Conservation (phyloP, 2,329 filamentous ascomycete genomes). For the Furcasterigmium furcatum region DNA sequence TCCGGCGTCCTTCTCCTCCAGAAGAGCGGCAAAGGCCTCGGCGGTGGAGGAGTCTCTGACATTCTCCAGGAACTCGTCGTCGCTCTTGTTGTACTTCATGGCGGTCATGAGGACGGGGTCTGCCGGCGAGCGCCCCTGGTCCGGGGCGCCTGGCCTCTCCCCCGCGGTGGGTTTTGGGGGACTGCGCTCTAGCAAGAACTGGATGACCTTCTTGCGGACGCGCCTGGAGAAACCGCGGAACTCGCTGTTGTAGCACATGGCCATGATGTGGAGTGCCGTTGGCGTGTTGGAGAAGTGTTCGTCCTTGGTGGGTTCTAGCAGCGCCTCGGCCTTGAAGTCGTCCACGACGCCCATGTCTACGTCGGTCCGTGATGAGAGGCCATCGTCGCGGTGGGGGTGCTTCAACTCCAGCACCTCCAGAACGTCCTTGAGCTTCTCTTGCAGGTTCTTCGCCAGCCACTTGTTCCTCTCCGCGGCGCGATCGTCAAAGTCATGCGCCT, state of each 20-base stretch:
- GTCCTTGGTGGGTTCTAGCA: not conserved
- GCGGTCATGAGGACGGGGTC: not conserved
- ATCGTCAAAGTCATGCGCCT: not conserved
- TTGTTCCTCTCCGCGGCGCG: not conserved
- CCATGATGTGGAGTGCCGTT: not conserved
- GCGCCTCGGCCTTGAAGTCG: not conserved
- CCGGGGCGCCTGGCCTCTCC: not conserved
- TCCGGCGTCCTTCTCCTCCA: not conserved
- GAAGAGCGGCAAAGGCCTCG: not conserved
- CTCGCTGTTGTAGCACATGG: not conserved
- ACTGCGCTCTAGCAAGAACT: not conserved
- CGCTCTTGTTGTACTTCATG: not conserved
- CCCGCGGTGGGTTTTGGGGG: not conserved
- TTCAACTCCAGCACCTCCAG: not conserved
- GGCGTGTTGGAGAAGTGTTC: not conserved
- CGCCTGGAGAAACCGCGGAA: not conserved
- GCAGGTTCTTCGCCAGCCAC: not conserved
- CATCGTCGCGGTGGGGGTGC: not conserved
- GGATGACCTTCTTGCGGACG: not conserved
- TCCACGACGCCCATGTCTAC: not conserved
- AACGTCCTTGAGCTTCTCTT: not conserved
- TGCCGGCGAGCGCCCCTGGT: not conserved
- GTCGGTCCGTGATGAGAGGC: too few species aligned
- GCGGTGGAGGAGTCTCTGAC: not conserved
- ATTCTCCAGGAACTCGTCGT: not conserved